These are phyloP conservation scores for Hippophae rhamnoides DNA, from an alignment of 306 rosid species.

Conservation along the genomic window DNA sequence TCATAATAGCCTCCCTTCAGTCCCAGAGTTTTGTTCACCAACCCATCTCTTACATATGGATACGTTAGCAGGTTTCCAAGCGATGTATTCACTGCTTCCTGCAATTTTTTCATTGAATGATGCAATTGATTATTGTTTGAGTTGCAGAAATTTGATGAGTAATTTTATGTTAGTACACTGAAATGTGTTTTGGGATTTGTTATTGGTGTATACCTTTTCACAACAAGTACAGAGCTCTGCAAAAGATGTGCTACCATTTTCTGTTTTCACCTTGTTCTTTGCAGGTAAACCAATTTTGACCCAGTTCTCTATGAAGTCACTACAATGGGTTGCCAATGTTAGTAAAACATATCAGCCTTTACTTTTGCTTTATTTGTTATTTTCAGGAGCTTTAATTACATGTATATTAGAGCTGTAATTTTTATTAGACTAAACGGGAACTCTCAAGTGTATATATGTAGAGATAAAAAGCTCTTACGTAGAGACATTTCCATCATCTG, in stretches of 20 bases:
- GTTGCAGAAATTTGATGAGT: too few species aligned
- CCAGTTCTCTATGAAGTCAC: constrained; percentile 93
- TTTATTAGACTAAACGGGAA: not conserved
- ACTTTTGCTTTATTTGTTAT: too few species aligned
- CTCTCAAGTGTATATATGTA: too few species aligned
- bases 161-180: too few species aligned
- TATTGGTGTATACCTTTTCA: constrained; percentile 52
- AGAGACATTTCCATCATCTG: constrained; percentile 47
- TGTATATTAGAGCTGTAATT: not conserved
- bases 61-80: constrained; percentile 84
- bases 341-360: not conserved
- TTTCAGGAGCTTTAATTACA: too few species aligned
- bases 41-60: constrained; percentile 87
- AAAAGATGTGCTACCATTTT: constrained; percentile 24
- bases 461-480: constrained; percentile 34
- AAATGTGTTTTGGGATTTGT: too few species aligned
- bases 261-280: constrained; percentile 53
- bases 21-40: constrained; percentile 70
- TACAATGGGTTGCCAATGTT: constrained; percentile 19
- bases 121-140: too few species aligned
- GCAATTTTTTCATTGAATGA: constrained; percentile 14
- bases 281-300: constrained; percentile 68
- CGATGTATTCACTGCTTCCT: constrained; percentile 85
- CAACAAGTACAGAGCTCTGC: constrained; percentile 55
- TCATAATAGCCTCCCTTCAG: constrained; percentile 85